Evolutionary conservation across 2,329 filamentous ascomycete genomes (phyloP).

Genomic region (Coniella vitis): DNA sequence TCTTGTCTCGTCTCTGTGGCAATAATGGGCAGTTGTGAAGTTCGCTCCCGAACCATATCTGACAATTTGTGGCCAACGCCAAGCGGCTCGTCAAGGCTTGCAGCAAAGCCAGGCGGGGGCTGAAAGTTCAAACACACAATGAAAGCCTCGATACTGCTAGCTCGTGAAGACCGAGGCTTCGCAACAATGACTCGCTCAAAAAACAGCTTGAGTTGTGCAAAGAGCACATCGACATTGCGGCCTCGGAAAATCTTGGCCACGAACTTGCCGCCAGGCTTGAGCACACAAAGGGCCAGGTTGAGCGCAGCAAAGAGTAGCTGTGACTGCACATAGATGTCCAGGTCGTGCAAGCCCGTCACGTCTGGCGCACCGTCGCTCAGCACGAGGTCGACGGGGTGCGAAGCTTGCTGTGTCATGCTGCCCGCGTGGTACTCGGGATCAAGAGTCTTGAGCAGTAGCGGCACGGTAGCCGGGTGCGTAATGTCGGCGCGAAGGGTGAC

Average conservation of each 20-base stretch:
- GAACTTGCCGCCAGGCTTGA: constrained; percentile 89
- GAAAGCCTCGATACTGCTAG: constrained; percentile 94
- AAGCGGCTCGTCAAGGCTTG: constrained; percentile 68
- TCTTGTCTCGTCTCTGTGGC: constrained; percentile 41
- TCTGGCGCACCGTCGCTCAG: constrained; percentile 94
- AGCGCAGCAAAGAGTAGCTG: constrained; percentile 91
- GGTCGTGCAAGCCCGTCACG: constrained; percentile 91
- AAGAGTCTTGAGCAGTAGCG: constrained; percentile 76
- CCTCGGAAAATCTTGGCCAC: constrained; percentile 97
- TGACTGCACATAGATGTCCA: constrained; percentile 97
- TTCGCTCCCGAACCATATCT: constrained; percentile 39
- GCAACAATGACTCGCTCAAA: constrained; percentile 84
- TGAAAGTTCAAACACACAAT: constrained; percentile 89
- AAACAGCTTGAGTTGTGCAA: constrained; percentile 86
- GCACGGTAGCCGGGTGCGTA: constrained; percentile 91
- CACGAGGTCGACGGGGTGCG: constrained; percentile 83
- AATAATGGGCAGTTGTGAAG: constrained; percentile 33
- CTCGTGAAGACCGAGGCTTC: constrained; percentile 89
- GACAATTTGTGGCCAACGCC: constrained; percentile 54
- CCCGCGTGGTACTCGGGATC: constrained; percentile 60
- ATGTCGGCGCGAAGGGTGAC: constrained; percentile 91
- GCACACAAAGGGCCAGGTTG: constrained; percentile 85
- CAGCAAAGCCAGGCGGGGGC: constrained; percentile 68
- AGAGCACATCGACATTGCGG: constrained; percentile 90
- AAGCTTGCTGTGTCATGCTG: constrained; percentile 44